Base-by-base conservation (phyloP, 371 early-diverging fungal species). In the Phascolomyces articulosus region DNA sequence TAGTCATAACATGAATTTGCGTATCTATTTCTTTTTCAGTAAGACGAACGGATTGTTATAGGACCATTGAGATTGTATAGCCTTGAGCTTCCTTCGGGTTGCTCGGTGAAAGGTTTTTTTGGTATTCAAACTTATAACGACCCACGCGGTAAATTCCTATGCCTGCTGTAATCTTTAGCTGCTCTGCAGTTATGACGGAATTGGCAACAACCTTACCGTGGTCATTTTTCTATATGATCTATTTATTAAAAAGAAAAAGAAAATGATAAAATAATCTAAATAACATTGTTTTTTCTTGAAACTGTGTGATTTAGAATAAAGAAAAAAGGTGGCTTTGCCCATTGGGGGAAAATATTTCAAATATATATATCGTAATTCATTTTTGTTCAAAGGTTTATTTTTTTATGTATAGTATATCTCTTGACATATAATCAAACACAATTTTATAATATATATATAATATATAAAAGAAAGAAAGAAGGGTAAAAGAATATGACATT, bases 181-280 rank as follows among this genome's bases (percentile, higher is more conserved):
- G 70, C 74, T 77, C 71, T 71, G 72, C 69, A 61, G 66, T 70
- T 16, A 62, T 74, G 63, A 77, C 72, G 62, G 48, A 48, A 40
- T 40, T 20, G 53, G 77, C 74, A 74, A 71, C 71, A 77, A 77
- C 77, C 77, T 74, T 77, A 74, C 71, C 77, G 71, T 62, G 62
- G 62, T 62, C 67, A 77, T 34, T 34, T 34, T 70, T 68, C 53
- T 47, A 24, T 20, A 21, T 62, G 8, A 21, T 21, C 34, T n/a
- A n/a, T 8, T 6, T 38, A 26, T 15, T 21, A 40, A 55, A 4
- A 62, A 28, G 55, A 62, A 62, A 62, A 62, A 40, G 63, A 62
- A 16, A 53, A 62, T 20, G 11, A 57, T 7, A 9, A 9, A 6
- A 31, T 9, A 34, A 34, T 0, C 34, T 34, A 11, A 2, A 34